These are phyloP conservation scores for Harringtonia aguacate DNA, from an alignment of 2,329 filamentous ascomycete genomes.

Conservation along the genomic window DNA sequence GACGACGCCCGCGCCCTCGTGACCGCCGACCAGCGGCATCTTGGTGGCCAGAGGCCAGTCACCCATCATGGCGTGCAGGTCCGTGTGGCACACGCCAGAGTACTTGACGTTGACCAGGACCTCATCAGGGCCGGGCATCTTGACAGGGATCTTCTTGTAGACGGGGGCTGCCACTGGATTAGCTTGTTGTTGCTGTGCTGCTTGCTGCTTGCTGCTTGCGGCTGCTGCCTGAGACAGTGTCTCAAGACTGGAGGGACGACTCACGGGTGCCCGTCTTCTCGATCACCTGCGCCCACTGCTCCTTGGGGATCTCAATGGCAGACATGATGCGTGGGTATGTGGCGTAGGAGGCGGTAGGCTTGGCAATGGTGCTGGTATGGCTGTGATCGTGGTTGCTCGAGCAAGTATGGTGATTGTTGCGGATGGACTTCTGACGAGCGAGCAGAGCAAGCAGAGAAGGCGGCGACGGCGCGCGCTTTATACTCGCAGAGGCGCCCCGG, in stretches of 20 bases:
- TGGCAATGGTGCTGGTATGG: neutral
- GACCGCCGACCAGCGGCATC: slow-evolving; percentile 38
- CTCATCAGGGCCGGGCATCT: slow-evolving; percentile 35
- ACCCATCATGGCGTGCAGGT: slow-evolving; percentile 17
- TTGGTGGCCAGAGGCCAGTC: slow-evolving; percentile 17
- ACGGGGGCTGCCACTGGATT: slow-evolving; percentile 45
- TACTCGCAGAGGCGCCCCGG: neutral
- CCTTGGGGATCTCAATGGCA: slow-evolving; percentile 52
- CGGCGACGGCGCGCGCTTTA: slow-evolving; percentile 1
- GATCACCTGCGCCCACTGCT: slow-evolving; percentile 87
- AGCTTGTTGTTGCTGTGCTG: too few species aligned
- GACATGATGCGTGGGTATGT: slow-evolving; percentile 23
- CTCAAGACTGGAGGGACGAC: too few species aligned
- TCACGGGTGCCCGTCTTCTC: slow-evolving; percentile 66
- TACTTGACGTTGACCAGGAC: slow-evolving; percentile 21
- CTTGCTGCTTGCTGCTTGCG: too few species aligned
- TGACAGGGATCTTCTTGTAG: slow-evolving; percentile 67
- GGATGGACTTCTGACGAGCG: neutral
- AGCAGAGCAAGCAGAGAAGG: neutral
- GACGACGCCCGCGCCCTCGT: slow-evolving; percentile 72
- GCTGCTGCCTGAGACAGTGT: too few species aligned
- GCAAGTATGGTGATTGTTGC: neutral
- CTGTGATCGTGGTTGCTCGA: neutral
- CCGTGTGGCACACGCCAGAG: slow-evolving; percentile 21
- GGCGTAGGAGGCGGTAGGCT: neutral